phyloP scores from a whole-genome alignment of 805 yeast species.

The Saccharomycopsis sp. region DNA sequence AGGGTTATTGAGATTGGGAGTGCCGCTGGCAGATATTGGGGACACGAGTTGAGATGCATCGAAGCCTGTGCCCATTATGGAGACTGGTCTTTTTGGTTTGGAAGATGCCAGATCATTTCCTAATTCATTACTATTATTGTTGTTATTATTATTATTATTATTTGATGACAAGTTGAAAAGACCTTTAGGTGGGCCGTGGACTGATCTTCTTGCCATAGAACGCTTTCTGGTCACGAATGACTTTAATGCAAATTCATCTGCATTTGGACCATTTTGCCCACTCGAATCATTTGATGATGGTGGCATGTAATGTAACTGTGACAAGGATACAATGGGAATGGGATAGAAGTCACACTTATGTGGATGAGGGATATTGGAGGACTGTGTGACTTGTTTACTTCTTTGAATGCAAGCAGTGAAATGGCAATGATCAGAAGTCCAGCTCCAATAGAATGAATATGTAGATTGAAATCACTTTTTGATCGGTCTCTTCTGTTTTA shows the following conservation, averaged over 20 bases:
- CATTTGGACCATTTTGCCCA: too few relatives aligned
- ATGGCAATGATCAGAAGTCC: too few relatives aligned
- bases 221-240: constrained; percentile 20
- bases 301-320: too few relatives aligned
- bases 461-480: too few relatives aligned
- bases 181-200: constrained; percentile 18
- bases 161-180: constrained; percentile 5
- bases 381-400: too few relatives aligned
- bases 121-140: neutral
- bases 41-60: neutral
- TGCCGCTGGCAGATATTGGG: neutral
- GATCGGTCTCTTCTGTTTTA: too few relatives aligned
- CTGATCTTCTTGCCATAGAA: constrained; percentile 20
- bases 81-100: constrained; percentile 17
- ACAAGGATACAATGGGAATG: too few relatives aligned
- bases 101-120: neutral
- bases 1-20: neutral
- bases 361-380: too few relatives aligned
- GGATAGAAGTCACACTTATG: too few relatives aligned
- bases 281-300: too few relatives aligned
- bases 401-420: too few relatives aligned
- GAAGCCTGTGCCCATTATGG: constrained; percentile 9
- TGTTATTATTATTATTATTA: constrained; percentile 1
- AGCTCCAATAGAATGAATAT: too few relatives aligned
- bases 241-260: constrained; percentile 18